Base-by-base conservation (phyloP, 331 rosid genomes). In the Prunus yedoensis region DNA sequence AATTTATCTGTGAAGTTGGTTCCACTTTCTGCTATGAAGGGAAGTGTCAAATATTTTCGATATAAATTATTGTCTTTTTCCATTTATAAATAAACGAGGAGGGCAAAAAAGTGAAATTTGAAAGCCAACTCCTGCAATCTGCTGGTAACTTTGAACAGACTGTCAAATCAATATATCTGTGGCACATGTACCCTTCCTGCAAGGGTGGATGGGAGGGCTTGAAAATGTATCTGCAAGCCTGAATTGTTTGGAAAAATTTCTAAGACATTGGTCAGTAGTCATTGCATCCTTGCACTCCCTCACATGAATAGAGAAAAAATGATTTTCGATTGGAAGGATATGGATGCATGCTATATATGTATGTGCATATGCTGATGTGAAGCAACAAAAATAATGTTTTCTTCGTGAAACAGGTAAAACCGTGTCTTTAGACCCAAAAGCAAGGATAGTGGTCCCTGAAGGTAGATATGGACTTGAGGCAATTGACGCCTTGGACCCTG, bases 401-500 rank as follows among this genome's bases (percentile, higher is more conserved):
- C 5, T 10, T 10, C 16, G 60, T 84, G 63, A 77, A 80, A 83
- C 89, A 94, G 99, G 99, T 59, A 85, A 85, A 78, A 86, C 96
- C 6, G 88, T 78, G 76, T 80, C 94, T 28, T 28, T 92, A 78
- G 96, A 95, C 87, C 51, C 77, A 35, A 89, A 90, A 66, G 69
- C 97, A 72, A 90, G 71, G 56, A 77, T 95, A 76, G 28, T 23
- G 60, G 92, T 95, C 49, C 99, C 99, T 17, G 96, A 95, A 81
- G 99, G 91, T 69, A 90, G 99, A 83, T 72, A 54, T 70, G 97
- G 99, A 65, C 96, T 95, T 51, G 45, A 80, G 78, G 94, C 97
- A 45, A 89, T 95, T 62, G 99, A 95, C 79, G 35, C 81, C 69
- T 80, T 95, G 89, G 99, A 95, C 79, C 99, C 97, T 71, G 97